Percentiles rank a stretch among this genome's conserved stretches.
Conservation (phyloP, 1,284 basidiomycete genomes). For the Cutaneotrichosporon cavernicola region DNA sequence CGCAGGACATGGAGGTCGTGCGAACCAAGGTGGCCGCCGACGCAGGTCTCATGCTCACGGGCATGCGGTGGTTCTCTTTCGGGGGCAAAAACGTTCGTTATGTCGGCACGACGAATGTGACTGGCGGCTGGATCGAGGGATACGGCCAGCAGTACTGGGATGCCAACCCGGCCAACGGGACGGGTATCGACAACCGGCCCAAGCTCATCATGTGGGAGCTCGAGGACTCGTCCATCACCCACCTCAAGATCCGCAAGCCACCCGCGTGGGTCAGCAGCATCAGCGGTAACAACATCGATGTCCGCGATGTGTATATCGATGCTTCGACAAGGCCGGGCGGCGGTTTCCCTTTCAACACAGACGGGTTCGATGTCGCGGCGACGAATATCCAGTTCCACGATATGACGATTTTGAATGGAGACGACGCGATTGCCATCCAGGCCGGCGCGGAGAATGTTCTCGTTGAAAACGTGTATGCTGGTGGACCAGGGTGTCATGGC, state of each 20-base stretch:
- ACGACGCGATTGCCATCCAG: slow-evolving; percentile 58
- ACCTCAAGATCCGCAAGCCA: slow-evolving; percentile 58
- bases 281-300: slow-evolving; percentile 55
- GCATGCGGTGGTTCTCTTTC: slow-evolving; percentile 27
- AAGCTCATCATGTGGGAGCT: slow-evolving; percentile 59
- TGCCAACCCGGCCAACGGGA: slow-evolving; percentile 49
- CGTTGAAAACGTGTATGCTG: slow-evolving; percentile 55
- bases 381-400: slow-evolving; percentile 22
- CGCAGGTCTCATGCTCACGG: slow-evolving; percentile 1
- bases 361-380: slow-evolving; percentile 54
- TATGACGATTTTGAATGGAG: slow-evolving; percentile 53
- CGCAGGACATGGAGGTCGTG: slow-evolving; percentile 54
- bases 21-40: slow-evolving; percentile 31
- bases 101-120: slow-evolving; percentile 30
- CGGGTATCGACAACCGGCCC: slow-evolving; percentile 47
- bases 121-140: slow-evolving; percentile 36
- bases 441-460: slow-evolving; percentile 56
- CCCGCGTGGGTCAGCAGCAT: slow-evolving; percentile 56
- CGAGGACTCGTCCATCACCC: slow-evolving; percentile 53
- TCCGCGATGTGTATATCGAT: slow-evolving; percentile 57
- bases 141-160: slow-evolving; percentile 60
- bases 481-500: slow-evolving; percentile 58
- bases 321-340: slow-evolving; percentile 54
- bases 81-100: slow-evolving; percentile 28
- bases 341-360: slow-evolving; percentile 59